Conservation (phyloP, 768 basidiomycete species). For the Tylopilus felleus region DNA sequence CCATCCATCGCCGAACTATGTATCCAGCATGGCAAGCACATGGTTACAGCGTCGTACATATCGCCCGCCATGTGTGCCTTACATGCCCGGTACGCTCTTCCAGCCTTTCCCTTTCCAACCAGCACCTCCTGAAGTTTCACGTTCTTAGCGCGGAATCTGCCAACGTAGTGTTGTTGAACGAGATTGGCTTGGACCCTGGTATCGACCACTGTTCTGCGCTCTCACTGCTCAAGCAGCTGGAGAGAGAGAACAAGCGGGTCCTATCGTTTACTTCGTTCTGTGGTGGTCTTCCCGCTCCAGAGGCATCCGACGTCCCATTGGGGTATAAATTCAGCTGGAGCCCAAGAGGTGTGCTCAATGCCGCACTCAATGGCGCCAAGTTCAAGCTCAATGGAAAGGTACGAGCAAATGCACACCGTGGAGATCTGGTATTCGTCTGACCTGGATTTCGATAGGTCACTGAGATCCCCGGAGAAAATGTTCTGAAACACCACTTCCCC, state of each 20-base stretch:
- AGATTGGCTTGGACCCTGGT: constrained; percentile 88
- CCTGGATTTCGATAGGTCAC: constrained; percentile 34
- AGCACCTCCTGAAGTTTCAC: background rate
- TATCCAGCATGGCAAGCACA: constrained; percentile 63
- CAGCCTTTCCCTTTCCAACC: background rate
- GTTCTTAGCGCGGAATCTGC: constrained; percentile 53
- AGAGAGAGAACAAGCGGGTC: constrained; percentile 50
- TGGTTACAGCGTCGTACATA: constrained; percentile 91
- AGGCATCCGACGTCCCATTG: constrained; percentile 54
- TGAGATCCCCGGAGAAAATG: constrained; percentile 46
- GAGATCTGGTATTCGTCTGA: background rate
- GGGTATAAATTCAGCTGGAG: constrained; percentile 96
- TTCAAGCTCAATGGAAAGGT: constrained; percentile 62
- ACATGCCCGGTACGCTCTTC: constrained; percentile 48
- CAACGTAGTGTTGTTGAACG: constrained; percentile 76
- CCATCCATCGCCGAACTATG: constrained; percentile 68
- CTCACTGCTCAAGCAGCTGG: constrained; percentile 55
- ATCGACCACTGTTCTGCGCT: constrained; percentile 88
- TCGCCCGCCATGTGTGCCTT: constrained; percentile 71
- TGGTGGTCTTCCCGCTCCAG: constrained; percentile 85
- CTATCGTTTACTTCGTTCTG: constrained; percentile 86
- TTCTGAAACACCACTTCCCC: constrained; percentile 60
- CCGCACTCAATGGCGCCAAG: constrained; percentile 68
- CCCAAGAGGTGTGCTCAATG: constrained; percentile 80
- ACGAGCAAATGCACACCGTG: constrained; percentile 30